Percentiles rank a stretch among this genome's conserved stretches.
These are phyloP conservation scores for Selaginella moellendorffii DNA, from an alignment of 75 land plant genomes.

Conservation along the genomic window DNA sequence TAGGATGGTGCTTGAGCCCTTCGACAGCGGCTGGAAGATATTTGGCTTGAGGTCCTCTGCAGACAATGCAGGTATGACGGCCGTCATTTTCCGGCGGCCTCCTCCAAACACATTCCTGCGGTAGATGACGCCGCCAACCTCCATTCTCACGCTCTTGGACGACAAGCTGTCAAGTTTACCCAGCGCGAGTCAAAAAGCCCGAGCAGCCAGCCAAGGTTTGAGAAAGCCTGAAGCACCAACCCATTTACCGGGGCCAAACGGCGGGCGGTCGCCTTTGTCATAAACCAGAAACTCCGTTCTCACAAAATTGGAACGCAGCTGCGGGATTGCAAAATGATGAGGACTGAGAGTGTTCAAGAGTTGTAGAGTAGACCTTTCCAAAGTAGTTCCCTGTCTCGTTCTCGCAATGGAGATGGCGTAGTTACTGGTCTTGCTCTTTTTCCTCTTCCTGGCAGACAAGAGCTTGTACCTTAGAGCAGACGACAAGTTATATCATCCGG, in stretches of 20 bases:
- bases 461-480: too few relatives aligned
- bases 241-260: too few relatives aligned
- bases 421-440: conserved; percentile 18
- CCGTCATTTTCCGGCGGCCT: conserved; percentile 26
- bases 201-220: too few relatives aligned
- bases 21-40: conserved; percentile 12
- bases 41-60: conserved; percentile 22
- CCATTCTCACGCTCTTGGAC: conserved; percentile 13
- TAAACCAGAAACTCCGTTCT: conserved; percentile 25
- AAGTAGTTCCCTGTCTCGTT: conserved; percentile 22
- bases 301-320: conserved; percentile 26
- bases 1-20: conserved; percentile 13
- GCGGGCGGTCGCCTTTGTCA: conserved; percentile 22
- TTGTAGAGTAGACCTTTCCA: conserved; percentile 21
- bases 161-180: background rate
- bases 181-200: too few relatives aligned
- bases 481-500: too few relatives aligned
- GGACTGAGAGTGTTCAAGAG: too few relatives aligned
- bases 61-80: conserved; percentile 22
- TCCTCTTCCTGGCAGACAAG: conserved; percentile 20
- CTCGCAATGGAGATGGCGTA: conserved; percentile 24
- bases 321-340: background rate
- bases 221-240: too few relatives aligned
- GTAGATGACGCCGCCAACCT: conserved; percentile 21
- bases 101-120: conserved; percentile 16